Conservation (phyloP, 1,284 basidiomycete genomes). For the Ustilago crameri region DNA sequence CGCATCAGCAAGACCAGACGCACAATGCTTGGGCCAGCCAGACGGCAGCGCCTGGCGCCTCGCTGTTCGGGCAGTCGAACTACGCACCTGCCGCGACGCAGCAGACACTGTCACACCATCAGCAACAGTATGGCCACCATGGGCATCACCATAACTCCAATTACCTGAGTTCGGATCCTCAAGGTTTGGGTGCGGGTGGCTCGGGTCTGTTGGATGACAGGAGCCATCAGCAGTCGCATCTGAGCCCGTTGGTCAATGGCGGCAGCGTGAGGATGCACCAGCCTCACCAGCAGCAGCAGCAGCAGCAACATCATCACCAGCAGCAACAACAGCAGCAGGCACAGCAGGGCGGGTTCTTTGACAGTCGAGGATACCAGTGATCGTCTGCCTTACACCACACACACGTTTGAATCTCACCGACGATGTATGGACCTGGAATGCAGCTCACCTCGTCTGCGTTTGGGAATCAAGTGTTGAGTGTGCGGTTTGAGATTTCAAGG, state of each 20-base stretch:
- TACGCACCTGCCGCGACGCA: constrained; percentile 21
- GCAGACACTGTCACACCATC: constrained; percentile 30
- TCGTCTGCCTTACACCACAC: background rate
- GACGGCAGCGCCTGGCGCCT: constrained; percentile 24
- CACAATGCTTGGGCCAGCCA: constrained; percentile 41
- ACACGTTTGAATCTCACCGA: no score
- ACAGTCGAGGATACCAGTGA: constrained; percentile 28
- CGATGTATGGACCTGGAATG: no score
- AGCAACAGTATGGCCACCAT: constrained; percentile 31
- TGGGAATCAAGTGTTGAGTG: no score
- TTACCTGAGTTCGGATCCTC: constrained; percentile 36
- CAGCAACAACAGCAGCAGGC: constrained; percentile 27
- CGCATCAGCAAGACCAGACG: constrained; percentile 28
- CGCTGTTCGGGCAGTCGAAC: constrained; percentile 34
- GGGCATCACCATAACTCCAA: constrained; percentile 40
- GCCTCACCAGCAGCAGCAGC: constrained; percentile 18
- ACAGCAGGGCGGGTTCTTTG: constrained; percentile 28
- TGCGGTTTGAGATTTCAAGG: no score
- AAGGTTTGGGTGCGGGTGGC: constrained; percentile 26
- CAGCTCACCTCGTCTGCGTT: no score
- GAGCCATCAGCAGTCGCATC: constrained; percentile 36
- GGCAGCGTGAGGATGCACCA: constrained; percentile 40
- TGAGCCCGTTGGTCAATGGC: constrained; percentile 41
- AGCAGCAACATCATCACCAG: constrained; percentile 21
- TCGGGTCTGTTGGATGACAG: constrained; percentile 38